These are phyloP conservation scores for Sporothrix brasiliensis DNA, from an alignment of 2,329 filamentous ascomycete genomes.

Conservation along the genomic window DNA sequence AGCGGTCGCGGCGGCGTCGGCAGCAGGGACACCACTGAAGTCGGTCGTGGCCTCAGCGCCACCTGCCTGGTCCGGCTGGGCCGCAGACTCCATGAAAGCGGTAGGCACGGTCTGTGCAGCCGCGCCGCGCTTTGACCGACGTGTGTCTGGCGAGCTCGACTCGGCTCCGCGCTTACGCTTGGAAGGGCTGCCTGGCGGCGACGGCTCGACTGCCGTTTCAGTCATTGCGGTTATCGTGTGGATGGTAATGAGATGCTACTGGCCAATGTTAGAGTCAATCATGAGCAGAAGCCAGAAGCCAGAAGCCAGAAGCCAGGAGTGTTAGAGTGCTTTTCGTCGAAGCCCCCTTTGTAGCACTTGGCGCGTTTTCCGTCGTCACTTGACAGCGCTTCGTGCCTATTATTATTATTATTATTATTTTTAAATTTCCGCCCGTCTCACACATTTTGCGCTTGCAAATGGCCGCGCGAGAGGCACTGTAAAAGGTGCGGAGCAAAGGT, in stretches of 20 bases:
- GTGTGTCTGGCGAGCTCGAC: constrained; percentile 52
- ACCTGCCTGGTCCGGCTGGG: constrained; percentile 48
- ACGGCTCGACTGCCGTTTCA: constrained; percentile 3
- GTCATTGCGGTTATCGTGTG: constrained; percentile 44
- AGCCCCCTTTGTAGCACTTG: not conserved
- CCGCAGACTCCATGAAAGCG: constrained; percentile 59
- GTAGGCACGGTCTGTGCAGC: constrained; percentile 51
- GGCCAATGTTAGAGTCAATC: not conserved
- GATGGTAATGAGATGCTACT: not conserved
- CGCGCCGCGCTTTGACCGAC: constrained; percentile 55
- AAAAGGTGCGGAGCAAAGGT: not conserved
- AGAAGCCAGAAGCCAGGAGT: too few species aligned
- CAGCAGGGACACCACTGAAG: constrained; percentile 59
- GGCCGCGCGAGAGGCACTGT: not conserved
- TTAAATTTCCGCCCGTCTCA: too few species aligned
- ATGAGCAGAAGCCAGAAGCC: not conserved
- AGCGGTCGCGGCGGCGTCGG: constrained; percentile 51
- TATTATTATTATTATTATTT: not conserved
- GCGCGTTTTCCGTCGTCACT: not conserved
- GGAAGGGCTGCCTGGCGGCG: constrained; percentile 41
- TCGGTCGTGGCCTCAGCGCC: constrained; percentile 47
- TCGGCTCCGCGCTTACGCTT: constrained; percentile 60
- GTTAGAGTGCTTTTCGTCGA: not conserved
- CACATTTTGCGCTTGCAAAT: not conserved
- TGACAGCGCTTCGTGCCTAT: not conserved